Evolutionary conservation across 2,329 filamentous ascomycete species (phyloP), one percentile per base, ranked within the genome.

Genomic region (Aspergillus spinulosporus): DNA sequence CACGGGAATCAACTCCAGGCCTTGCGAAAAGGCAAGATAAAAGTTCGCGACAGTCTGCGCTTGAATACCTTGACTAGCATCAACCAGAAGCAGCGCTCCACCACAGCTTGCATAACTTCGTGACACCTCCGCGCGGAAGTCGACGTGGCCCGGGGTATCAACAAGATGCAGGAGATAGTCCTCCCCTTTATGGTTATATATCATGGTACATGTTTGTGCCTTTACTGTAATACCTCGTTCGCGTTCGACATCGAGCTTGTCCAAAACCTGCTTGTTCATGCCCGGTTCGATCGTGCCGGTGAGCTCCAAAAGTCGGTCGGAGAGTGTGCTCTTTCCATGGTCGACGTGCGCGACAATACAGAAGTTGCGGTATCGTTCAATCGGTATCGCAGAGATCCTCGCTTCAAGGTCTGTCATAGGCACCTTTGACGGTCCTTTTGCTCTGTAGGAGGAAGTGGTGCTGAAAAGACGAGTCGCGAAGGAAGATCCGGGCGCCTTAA

Each of bases 311-410:
- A 99, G 79, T 2, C 94, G 88, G 69, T 99, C 94, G 64, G 88
- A 93, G 52, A 99, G 85, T 3, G 94, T 99, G 71, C 90, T 96
- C 76, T 99, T 99, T 68, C 94, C 94, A 85, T 99, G 94, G 73
- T 99, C 94, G 71, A 99, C 95, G 73, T 99, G 94, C 7, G 94
- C 94, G 50, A 99, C 93, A 68, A 99, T 97, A 76, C 94, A 99
- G 74, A 99, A 99, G 74, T 99, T 99, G 61, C 94, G 88, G 68
- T 84, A 82, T 37, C 79, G 74, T 37, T 81, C 78, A 52, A 82
- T 74, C 5, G 80, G 80, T 50, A 82, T 81, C 3, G 72, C 73
- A 3, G 75, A 70, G 34, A 82, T 81, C 47, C 85, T 79, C 56
- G 78, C 76, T 70, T 88, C 85, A 21, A 88, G 78, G 21, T 82